Percentiles rank a stretch among this genome's conserved stretches.
These are phyloP conservation scores for Ramaria rubella DNA, from an alignment of 768 basidiomycete species.

Conservation along the genomic window DNA sequence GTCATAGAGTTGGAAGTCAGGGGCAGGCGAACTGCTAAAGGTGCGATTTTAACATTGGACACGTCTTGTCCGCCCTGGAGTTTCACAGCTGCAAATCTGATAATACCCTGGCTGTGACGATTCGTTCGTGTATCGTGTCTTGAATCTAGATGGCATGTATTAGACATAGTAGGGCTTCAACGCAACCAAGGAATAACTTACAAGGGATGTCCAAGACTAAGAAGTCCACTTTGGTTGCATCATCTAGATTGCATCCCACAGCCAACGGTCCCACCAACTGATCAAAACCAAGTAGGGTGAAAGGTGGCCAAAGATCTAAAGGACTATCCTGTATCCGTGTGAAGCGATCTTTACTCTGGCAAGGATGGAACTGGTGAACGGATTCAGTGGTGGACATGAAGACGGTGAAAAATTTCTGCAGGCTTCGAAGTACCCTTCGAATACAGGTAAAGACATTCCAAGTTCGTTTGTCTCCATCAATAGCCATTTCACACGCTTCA, in stretches of 20 bases:
- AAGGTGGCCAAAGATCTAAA: constrained; percentile 13
- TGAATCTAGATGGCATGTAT: constrained; percentile 11
- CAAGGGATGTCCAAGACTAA: constrained; percentile 21
- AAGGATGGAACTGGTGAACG: constrained; percentile 11
- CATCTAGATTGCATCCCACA: constrained; percentile 12
- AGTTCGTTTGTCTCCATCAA: not conserved
- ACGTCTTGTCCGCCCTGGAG: not conserved
- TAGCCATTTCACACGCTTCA: constrained; percentile 15
- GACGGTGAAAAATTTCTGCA: constrained; percentile 11
- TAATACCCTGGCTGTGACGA: constrained; percentile 2
- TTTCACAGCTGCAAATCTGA: not conserved
- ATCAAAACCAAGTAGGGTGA: constrained; percentile 22
- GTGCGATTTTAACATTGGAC: constrained; percentile 4
- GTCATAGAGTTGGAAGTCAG: constrained; percentile 24
- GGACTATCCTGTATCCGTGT: constrained; percentile 9
- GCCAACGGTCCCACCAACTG: constrained; percentile 15
- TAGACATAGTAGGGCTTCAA: not conserved
- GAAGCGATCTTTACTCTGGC: not conserved
- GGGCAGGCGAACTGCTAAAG: constrained; percentile 19
- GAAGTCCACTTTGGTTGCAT: constrained; percentile 14
- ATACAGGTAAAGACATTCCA: constrained; percentile 11
- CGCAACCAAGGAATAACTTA: constrained; percentile 12
- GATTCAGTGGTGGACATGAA: constrained; percentile 23
- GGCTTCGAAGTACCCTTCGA: constrained; percentile 10
- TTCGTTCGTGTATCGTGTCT: constrained; percentile 12